Base-by-base conservation (phyloP, 1,284 basidiomycete species). In the Leccinum huronense region DNA sequence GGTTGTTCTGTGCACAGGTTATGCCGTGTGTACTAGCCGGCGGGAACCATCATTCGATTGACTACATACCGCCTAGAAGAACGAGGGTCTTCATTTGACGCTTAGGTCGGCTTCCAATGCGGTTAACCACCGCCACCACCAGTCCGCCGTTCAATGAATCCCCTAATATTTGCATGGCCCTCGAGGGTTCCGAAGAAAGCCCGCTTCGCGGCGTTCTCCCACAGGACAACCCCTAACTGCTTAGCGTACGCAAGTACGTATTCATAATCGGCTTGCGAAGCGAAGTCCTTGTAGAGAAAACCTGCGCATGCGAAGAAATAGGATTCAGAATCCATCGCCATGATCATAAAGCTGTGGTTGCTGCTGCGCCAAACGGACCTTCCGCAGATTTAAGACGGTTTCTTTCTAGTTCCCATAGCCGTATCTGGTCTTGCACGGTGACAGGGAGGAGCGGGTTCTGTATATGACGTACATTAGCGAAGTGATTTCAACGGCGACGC, bases 391-490 rank as follows among this genome's bases (percentile, higher is more conserved):
- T 89, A 2, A 99, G 82, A 59, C 97, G 86, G 76, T 98, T 96
- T 77, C 93, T 90, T 80, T 99, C 97, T 60, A 96, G 83, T 78
- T 99, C 97, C 97, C 97, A 99, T 16, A 99, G 82, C 60, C 97
- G 88, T 68, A 99, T 93, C 79, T 99, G 97, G 79, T 99, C 97
- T 71, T 98, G 95, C 0, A 98, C 96, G 0, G 97, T 98, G 45
- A 97, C 93, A 33, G 95, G 95, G 14, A 98, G 81, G 5, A 97
- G 81, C 5, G 95, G 94, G 73, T 93, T 93, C 90, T 95, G 59
- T 62, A 58, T 23, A 63, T 63, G 58, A 63, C 65, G 65, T 73
- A 75, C 66, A 9, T 66, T 33, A 72, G 61, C 59, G 54, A 31
- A 40, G 42, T 57, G 58, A 61, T 4, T 31, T 23, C 19, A 13